These are phyloP conservation scores for Brasenia schreberi DNA, from an alignment of 164 flowering plant species.

Conservation along the genomic window DNA sequence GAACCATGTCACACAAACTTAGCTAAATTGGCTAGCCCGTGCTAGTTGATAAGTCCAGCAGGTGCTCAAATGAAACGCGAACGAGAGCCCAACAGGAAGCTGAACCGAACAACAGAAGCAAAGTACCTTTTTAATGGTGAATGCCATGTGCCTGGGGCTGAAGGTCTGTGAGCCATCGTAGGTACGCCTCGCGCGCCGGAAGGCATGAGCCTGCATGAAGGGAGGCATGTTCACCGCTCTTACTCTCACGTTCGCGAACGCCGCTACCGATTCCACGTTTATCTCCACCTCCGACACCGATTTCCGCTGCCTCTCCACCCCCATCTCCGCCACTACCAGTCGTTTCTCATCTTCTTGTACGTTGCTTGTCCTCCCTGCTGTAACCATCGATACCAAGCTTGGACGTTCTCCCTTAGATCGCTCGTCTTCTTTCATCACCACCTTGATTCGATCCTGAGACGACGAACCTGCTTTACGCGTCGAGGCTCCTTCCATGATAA, in stretches of 20 bases:
- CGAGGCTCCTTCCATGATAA: background rate
- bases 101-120: no score
- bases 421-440: background rate
- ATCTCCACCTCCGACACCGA: conserved; percentile 52
- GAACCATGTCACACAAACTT: no score
- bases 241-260: conserved; percentile 58
- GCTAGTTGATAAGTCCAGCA: no score
- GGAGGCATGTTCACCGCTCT: conserved; percentile 60
- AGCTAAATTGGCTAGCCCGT: no score
- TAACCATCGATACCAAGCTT: conserved; percentile 20
- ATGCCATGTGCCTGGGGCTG: conserved; percentile 67
- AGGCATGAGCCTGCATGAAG: conserved; percentile 82
- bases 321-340: conserved; percentile 3
- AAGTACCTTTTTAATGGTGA: conserved; percentile 67
- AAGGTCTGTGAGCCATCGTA: conserved; percentile 68
- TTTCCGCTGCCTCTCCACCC: conserved; percentile 33
- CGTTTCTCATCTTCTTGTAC: conserved; percentile 1
- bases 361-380: conserved; percentile 38
- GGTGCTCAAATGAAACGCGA: no score
- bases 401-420: background rate
- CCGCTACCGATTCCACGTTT: conserved; percentile 29
- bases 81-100: no score
- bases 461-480: background rate
- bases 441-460: background rate
- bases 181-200: conserved; percentile 50